phyloP scores from a whole-genome alignment of 1,284 basidiomycete species.

The Leccinum fallax region DNA sequence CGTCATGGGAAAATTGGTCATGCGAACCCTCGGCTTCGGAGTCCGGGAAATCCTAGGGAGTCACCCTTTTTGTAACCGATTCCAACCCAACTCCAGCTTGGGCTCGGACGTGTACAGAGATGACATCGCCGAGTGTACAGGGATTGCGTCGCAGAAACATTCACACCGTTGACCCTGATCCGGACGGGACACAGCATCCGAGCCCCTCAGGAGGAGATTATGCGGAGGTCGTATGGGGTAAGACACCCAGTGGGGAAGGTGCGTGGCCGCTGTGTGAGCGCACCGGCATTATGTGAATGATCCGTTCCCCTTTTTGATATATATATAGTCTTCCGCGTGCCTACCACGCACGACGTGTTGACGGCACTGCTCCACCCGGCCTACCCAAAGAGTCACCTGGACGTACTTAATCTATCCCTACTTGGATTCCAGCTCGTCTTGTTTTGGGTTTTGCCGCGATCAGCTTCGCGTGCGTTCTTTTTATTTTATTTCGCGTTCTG shows the following conservation, averaged over 20 bases:
- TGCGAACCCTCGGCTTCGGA: background rate
- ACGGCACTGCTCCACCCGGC: slow-evolving; percentile 89
- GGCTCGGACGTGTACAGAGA: slow-evolving; percentile 2
- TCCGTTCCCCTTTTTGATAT: slow-evolving; percentile 1
- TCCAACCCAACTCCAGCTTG: background rate
- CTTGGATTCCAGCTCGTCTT: slow-evolving; percentile 79
- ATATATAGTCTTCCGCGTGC: slow-evolving; percentile 84
- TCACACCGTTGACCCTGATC: slow-evolving; percentile 10
- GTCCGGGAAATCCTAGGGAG: background rate
- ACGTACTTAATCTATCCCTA: slow-evolving; percentile 82
- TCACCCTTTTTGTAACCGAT: too few species aligned
- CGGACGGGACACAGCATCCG: slow-evolving; percentile 9
- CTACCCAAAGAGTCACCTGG: slow-evolving; percentile 90
- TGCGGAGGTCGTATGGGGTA: slow-evolving; percentile 79
- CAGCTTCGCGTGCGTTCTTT: slow-evolving; percentile 68
- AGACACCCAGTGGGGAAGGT: slow-evolving; percentile 85
- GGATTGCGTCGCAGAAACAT: slow-evolving; percentile 28
- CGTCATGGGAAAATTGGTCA: background rate
- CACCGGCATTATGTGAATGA: slow-evolving; percentile 4
- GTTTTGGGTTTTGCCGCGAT: slow-evolving; percentile 68
- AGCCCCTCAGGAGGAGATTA: slow-evolving; percentile 10
- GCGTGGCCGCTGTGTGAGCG: slow-evolving; percentile 1
- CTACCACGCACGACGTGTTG: slow-evolving; percentile 93
- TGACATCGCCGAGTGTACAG: slow-evolving; percentile 19
- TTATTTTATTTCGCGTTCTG: slow-evolving; percentile 90